Percentiles rank a stretch among this genome's conserved stretches.
phyloP scores from a whole-genome alignment of 495 filamentous ascomycete genomes.

The Hamigera avellanea region DNA sequence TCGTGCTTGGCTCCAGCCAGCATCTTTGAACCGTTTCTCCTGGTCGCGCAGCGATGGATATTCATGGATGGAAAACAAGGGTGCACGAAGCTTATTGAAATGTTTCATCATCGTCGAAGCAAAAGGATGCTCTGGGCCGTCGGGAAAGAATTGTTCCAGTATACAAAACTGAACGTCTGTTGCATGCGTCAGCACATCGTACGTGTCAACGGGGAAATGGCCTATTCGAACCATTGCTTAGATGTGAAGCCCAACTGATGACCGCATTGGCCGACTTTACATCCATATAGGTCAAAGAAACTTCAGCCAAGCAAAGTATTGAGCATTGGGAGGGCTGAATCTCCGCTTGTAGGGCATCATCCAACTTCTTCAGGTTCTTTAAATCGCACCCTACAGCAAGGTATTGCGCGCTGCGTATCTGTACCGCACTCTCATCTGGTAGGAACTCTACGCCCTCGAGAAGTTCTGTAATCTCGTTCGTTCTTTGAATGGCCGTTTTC shows the following conservation, averaged over 20 bases:
- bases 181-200: not conserved
- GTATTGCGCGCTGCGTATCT: slow-evolving; percentile 58
- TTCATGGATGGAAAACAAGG: slow-evolving; percentile 55
- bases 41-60: slow-evolving; percentile 59
- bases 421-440: slow-evolving; percentile 28
- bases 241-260: slow-evolving; percentile 53
- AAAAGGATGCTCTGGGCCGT: slow-evolving; percentile 69
- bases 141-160: slow-evolving; percentile 79
- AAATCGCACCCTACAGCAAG: slow-evolving; percentile 76
- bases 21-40: slow-evolving; percentile 46
- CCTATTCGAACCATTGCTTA: slow-evolving; percentile 43
- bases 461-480: slow-evolving; percentile 41
- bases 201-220: not conserved
- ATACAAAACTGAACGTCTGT: slow-evolving; percentile 58
- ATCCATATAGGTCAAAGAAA: slow-evolving; percentile 88
- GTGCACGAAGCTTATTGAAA: slow-evolving; percentile 70
- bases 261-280: slow-evolving; percentile 59
- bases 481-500: slow-evolving; percentile 48
- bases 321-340: slow-evolving; percentile 42
- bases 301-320: slow-evolving; percentile 76
- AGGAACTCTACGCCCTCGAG: slow-evolving; percentile 38
- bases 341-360: slow-evolving; percentile 40
- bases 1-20: slow-evolving; percentile 51
- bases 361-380: slow-evolving; percentile 46
- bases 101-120: slow-evolving; percentile 78